Evolutionary conservation across 306 rosid genomes (phyloP).

Genomic region (Cucurbita moschata): DNA sequence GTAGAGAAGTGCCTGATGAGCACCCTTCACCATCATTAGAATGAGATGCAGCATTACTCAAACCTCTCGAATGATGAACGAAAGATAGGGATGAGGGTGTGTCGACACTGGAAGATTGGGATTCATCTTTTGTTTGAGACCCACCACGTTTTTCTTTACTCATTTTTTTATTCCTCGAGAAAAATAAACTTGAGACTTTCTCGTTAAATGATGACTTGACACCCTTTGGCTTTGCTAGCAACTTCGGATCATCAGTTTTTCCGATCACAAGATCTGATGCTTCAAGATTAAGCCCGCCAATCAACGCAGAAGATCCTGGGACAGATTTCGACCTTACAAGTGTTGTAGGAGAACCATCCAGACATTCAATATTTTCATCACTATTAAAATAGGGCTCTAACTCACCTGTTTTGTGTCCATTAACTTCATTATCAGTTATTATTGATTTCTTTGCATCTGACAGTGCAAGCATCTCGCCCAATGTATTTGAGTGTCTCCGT

Average conservation of each 20-base stretch:
- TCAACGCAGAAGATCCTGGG: slow-evolving; percentile 37
- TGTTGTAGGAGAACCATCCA: slow-evolving; percentile 23
- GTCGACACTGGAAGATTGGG: slow-evolving; percentile 23
- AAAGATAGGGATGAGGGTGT: slow-evolving; percentile 10
- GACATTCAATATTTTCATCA: slow-evolving; percentile 29
- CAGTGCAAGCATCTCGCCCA: slow-evolving; percentile 96
- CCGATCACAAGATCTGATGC: slow-evolving; percentile 29
- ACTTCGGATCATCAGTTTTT: slow-evolving; percentile 32
- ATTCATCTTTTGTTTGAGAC: slow-evolving; percentile 28
- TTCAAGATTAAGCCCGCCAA: slow-evolving; percentile 30
- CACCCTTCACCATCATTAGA: slow-evolving; percentile 33
- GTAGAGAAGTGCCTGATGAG: slow-evolving; percentile 24
- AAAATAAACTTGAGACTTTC: slow-evolving; percentile 73
- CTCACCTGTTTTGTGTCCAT: slow-evolving; percentile 29
- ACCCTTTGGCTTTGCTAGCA: slow-evolving; percentile 49
- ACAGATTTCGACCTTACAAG: slow-evolving; percentile 66
- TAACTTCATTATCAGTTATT: slow-evolving; percentile 24
- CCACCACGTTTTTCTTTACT: slow-evolving; percentile 41
- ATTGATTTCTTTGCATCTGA: slow-evolving; percentile 46
- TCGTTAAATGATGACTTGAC: slow-evolving; percentile 58
- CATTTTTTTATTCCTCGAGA: slow-evolving; percentile 63
- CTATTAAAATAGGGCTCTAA: slow-evolving; percentile 27
- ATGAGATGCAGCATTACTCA: slow-evolving; percentile 33
- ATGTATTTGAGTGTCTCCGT: slow-evolving; percentile 51
- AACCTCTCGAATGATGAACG: slow-evolving; percentile 17